Percentiles rank a stretch among this genome's conserved stretches.
Conservation (phyloP, 1,284 basidiomycete species). For the Ganoderma meredithae region DNA sequence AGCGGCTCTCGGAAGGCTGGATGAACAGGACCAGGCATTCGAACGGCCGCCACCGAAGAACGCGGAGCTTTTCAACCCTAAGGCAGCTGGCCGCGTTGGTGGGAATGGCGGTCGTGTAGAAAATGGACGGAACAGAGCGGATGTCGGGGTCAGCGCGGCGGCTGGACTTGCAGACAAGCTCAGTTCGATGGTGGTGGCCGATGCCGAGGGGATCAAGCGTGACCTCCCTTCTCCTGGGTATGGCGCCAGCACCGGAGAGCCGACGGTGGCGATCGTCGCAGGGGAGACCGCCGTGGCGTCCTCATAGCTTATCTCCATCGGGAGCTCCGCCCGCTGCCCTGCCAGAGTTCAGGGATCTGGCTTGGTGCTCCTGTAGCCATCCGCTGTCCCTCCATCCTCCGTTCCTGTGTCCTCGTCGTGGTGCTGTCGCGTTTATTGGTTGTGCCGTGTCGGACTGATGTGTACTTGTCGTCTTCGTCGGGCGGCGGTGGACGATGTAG, state of each 20-base stretch:
- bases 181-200: slow-evolving; percentile 30
- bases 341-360: slow-evolving; percentile 6
- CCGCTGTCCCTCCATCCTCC: slow-evolving; percentile 3
- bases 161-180: slow-evolving; percentile 31
- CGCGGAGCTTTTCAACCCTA: slow-evolving; percentile 65
- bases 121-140: slow-evolving; percentile 19
- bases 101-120: slow-evolving; percentile 11
- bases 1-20: slow-evolving; percentile 43
- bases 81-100: slow-evolving; percentile 36
- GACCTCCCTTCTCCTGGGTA: slow-evolving; percentile 3
- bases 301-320: slow-evolving; percentile 18
- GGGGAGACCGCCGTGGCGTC: slow-evolving; percentile 17
- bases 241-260: slow-evolving; percentile 3
- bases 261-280: background rate
- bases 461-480: slow-evolving; percentile 32
- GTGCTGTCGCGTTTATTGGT: slow-evolving; percentile 30
- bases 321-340: background rate
- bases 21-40: slow-evolving; percentile 57
- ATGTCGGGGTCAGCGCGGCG: slow-evolving; percentile 12
- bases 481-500: slow-evolving; percentile 30
- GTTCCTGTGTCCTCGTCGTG: slow-evolving; percentile 26
- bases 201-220: slow-evolving; percentile 5
- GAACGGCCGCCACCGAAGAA: slow-evolving; percentile 58
- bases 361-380: background rate
- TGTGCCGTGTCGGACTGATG: slow-evolving; percentile 24